phyloP scores from a whole-genome alignment of 768 basidiomycete genomes.

The Agaricus sinodeliciosus region DNA sequence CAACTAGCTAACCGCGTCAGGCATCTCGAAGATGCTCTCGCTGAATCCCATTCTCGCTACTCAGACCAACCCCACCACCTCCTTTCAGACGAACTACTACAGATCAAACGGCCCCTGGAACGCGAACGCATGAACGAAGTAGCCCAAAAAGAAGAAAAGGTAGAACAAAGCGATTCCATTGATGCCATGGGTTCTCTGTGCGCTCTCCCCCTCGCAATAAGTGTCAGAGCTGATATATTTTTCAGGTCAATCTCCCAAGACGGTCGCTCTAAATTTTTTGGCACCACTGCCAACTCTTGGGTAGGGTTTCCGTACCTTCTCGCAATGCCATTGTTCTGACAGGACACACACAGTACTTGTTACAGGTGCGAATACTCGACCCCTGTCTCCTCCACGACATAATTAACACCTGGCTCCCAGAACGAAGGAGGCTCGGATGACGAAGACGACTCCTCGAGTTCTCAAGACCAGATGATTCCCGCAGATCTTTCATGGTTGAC shows the following conservation, averaged over 20 bases:
- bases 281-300: constrained; percentile 63
- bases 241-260: constrained; percentile 54
- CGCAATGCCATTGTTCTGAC: constrained; percentile 11
- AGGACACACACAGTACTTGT: constrained; percentile 42
- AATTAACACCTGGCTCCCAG: constrained; percentile 27
- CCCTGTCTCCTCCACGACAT: background rate
- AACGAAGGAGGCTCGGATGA: constrained; percentile 56
- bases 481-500: constrained; percentile 53
- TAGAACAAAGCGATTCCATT: constrained; percentile 48
- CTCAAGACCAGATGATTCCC: constrained; percentile 33
- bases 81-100: constrained; percentile 52
- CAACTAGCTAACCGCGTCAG: constrained; percentile 54
- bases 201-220: constrained; percentile 11
- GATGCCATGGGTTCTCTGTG: constrained; percentile 63
- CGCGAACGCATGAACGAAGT: constrained; percentile 41
- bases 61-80: constrained; percentile 51
- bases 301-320: constrained; percentile 30
- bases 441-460: constrained; percentile 32
- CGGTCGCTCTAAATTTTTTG: constrained; percentile 61
- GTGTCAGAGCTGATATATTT: constrained; percentile 8
- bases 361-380: constrained; percentile 40
- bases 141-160: constrained; percentile 31
- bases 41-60: constrained; percentile 40
- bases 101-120: constrained; percentile 63
- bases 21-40: constrained; percentile 62